A percentile compares a stretch with the other conserved stretches of the same genome.
Conservation (phyloP, 148 eudicot genomes). For the Selenicereus undatus region DNA sequence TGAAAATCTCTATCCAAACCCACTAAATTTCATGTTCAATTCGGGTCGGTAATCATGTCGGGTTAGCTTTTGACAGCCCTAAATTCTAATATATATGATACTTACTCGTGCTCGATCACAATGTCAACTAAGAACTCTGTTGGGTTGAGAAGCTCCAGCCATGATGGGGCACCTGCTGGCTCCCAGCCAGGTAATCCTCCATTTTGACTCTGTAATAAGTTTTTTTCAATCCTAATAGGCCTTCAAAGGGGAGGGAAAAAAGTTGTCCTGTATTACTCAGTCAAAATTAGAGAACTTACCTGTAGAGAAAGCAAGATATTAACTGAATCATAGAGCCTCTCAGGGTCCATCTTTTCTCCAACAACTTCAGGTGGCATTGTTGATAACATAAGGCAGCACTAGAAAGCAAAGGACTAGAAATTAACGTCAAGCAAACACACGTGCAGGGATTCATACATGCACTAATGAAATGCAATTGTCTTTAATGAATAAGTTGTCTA, state of each 20-base stretch:
- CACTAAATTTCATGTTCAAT: too few species aligned
- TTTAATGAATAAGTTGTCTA: too few species aligned
- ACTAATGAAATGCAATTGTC: not conserved
- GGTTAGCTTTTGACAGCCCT: too few species aligned
- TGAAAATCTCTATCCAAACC: too few species aligned
- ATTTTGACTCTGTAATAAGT: slow-evolving; percentile 21
- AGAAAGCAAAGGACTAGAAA: not conserved
- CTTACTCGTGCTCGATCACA: slow-evolving; percentile 52
- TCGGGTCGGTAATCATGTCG: too few species aligned
- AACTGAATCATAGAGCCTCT: slow-evolving; percentile 23
- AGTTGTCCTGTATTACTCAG: not conserved
- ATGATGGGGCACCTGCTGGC: slow-evolving; percentile 13
- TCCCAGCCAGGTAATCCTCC: slow-evolving; percentile 35
- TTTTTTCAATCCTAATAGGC: not conserved
- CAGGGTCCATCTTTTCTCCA: slow-evolving; percentile 30
- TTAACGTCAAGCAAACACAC: not conserved
- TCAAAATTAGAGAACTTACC: slow-evolving; percentile 6
- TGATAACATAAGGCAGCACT: slow-evolving; percentile 30
- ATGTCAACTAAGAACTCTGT: slow-evolving; percentile 46
- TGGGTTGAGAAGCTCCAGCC: slow-evolving; percentile 46
- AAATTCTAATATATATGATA: not conserved
- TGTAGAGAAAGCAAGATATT: slow-evolving; percentile 30
- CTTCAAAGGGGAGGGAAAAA: not conserved
- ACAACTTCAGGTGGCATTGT: slow-evolving; percentile 25
- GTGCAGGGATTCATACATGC: not conserved